phyloP scores from a whole-genome alignment of 176 grass and related monocot species.

The Bromus sterilis region DNA sequence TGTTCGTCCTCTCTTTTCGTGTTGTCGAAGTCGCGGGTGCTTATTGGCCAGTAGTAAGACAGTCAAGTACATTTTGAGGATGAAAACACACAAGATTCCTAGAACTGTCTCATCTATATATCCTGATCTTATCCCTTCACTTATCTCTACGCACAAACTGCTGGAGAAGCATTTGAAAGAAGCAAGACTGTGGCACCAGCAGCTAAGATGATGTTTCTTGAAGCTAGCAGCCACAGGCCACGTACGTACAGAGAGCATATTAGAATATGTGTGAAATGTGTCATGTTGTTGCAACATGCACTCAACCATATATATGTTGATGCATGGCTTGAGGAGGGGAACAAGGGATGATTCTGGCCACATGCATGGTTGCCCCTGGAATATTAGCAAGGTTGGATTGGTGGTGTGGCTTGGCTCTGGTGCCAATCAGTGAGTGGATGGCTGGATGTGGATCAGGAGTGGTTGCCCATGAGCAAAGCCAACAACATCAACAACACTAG shows the following conservation, averaged over 20 bases:
- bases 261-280: background rate
- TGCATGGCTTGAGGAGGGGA: constrained; percentile 34
- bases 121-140: background rate
- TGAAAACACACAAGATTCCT: background rate
- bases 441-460: background rate
- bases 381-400: too few relatives aligned
- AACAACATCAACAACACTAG: background rate
- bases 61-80: background rate
- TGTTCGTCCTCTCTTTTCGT: background rate
- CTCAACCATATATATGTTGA: background rate
- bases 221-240: constrained; percentile 12
- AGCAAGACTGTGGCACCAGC: background rate
- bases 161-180: background rate
- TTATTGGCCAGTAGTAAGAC: background rate
- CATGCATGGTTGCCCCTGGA: constrained; percentile 1
- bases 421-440: background rate
- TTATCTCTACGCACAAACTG: background rate
- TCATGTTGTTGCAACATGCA: constrained; percentile 1
- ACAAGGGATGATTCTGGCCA: constrained; percentile 28
- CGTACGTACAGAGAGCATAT: background rate
- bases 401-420: too few relatives aligned
- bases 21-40: background rate
- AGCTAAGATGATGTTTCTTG: background rate
- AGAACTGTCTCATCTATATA: background rate
- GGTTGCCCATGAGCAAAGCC: constrained; percentile 27